Percentiles rank a stretch among this genome's conserved stretches.
Conservation (phyloP, 805 yeast species). For the Clavispora santaluciae region DNA sequence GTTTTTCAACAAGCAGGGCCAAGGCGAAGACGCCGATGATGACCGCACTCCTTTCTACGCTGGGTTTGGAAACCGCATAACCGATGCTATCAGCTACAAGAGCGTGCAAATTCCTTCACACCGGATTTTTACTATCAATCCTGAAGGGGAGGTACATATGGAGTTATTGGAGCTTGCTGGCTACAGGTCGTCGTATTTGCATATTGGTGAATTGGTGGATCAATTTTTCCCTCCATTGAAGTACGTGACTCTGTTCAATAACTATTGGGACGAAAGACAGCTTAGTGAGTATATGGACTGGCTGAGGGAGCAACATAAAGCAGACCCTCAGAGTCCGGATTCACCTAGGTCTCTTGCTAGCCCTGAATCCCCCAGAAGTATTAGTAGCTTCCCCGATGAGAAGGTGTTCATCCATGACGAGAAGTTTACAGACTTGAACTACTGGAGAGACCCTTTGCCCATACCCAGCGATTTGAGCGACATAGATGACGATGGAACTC, state of each 20-base stretch:
- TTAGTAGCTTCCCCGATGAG: constrained; percentile 15
- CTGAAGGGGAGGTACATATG: constrained; percentile 97
- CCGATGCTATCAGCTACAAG: constrained; percentile 93
- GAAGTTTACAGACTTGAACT: constrained; percentile 80
- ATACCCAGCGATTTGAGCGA: constrained; percentile 60
- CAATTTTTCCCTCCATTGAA: constrained; percentile 88
- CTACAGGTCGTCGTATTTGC: constrained; percentile 78
- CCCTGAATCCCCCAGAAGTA: constrained; percentile 20
- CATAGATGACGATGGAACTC: constrained; percentile 32
- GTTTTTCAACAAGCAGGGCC: constrained; percentile 36
- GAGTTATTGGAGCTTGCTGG: constrained; percentile 93
- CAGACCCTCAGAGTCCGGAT: constrained; percentile 3
- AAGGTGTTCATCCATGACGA: constrained; percentile 43
- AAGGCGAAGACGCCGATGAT: constrained; percentile 26
- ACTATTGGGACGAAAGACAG: constrained; percentile 34
- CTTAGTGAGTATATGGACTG: constrained; percentile 28
- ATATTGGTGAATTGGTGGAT: constrained; percentile 90
- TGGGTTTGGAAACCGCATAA: constrained; percentile 94
- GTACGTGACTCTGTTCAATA: constrained; percentile 26
- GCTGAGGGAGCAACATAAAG: constrained; percentile 11
- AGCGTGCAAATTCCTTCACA: constrained; percentile 93
- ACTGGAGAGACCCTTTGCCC: constrained; percentile 81
- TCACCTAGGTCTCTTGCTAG: constrained; percentile 19
- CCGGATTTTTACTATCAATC: constrained; percentile 90
- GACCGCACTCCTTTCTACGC: constrained; percentile 86